Base-by-base conservation (phyloP, 177 flowering plant genomes). In the Telopea speciosissima region DNA sequence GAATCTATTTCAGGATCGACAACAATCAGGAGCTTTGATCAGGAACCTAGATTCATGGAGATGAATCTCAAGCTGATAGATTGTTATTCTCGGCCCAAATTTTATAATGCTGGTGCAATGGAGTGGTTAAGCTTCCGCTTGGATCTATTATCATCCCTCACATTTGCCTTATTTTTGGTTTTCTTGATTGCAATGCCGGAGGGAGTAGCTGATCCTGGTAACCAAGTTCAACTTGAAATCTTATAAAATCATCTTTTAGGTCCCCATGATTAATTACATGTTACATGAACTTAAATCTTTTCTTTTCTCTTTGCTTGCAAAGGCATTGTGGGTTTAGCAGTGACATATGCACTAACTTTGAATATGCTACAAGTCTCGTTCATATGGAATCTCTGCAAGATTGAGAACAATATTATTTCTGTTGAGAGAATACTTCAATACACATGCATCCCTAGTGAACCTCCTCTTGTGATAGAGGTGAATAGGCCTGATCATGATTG, bases 371-470 rank as follows among this genome's bases (percentile, higher is more conserved):
- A 85, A 82, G 79, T 76, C 21, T 63, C 76, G 82, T 76, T 83
- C 2, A 72, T 90, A 66, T 84, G 89, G 89, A 81, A 74, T 67
- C 80, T 90, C 16, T 88, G 90, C 75, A 69, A 74, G 66, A 31
- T 83, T 69, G 95, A 90, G 82, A 90, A 83, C 77, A 82, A 75
- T 70, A 88, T 90, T n/a, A 88, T 88, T 67, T 83, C 90, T 7
- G 92, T 89, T 45, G 94, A 89, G 80, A 80, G 94, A 75, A 79
- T 90, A 61, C 67, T 90, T 67, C 95, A 90, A 66, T 90, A 87
- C 76, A 66, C 82, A 49, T 13, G 23, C 25, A 81, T 88, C 31
- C 81, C 85, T 1, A 85, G 89, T 78, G 92, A 90, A 72, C 87
- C 91, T 61, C 90, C 89, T 67, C 87, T 90, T 54, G 77, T 81